phyloP scores from a whole-genome alignment of 805 yeast species.

The Hanseniaspora pseudoguilliermondii region DNA sequence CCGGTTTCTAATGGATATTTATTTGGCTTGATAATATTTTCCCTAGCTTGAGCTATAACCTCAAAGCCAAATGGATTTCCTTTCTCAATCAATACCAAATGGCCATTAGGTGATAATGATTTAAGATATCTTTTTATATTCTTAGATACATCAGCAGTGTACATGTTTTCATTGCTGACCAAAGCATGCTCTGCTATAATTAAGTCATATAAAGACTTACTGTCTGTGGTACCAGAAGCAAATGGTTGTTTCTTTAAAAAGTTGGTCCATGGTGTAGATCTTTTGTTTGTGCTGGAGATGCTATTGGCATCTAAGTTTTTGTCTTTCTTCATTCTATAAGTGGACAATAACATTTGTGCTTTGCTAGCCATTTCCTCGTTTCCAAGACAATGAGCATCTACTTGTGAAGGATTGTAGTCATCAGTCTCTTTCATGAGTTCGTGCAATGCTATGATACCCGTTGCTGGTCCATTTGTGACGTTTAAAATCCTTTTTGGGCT shows the following conservation, averaged over 20 bases:
- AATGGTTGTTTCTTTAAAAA: slow-evolving; percentile 43
- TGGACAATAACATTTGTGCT: slow-evolving; percentile 61
- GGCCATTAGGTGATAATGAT: slow-evolving; percentile 65
- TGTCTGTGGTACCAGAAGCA: background rate
- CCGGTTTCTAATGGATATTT: slow-evolving; percentile 32
- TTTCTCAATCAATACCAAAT: slow-evolving; percentile 66
- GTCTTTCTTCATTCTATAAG: slow-evolving; percentile 36
- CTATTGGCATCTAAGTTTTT: slow-evolving; percentile 5
- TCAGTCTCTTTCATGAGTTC: slow-evolving; percentile 52
- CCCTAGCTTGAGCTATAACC: slow-evolving; percentile 78
- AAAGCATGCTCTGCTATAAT: slow-evolving; percentile 76
- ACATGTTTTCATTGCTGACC: slow-evolving; percentile 42
- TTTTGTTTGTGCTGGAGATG: slow-evolving; percentile 14
- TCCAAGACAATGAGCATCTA: slow-evolving; percentile 65
- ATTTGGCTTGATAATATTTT: slow-evolving; percentile 79
- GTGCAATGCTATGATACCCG: slow-evolving; percentile 79
- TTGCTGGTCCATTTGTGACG: slow-evolving; percentile 82
- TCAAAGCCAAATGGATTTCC: slow-evolving; percentile 89
- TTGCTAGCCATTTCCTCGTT: slow-evolving; percentile 61
- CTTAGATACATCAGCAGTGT: slow-evolving; percentile 63
- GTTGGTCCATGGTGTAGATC: slow-evolving; percentile 28
- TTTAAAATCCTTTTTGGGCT: slow-evolving; percentile 59
- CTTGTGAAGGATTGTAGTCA: slow-evolving; percentile 44
- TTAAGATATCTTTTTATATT: slow-evolving; percentile 46
- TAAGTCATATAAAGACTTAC: slow-evolving; percentile 50